Evolutionary conservation across 805 yeast genomes (phyloP), one percentile per base, ranked within the genome.

Genomic region (Metschnikowia arizonensis): DNA sequence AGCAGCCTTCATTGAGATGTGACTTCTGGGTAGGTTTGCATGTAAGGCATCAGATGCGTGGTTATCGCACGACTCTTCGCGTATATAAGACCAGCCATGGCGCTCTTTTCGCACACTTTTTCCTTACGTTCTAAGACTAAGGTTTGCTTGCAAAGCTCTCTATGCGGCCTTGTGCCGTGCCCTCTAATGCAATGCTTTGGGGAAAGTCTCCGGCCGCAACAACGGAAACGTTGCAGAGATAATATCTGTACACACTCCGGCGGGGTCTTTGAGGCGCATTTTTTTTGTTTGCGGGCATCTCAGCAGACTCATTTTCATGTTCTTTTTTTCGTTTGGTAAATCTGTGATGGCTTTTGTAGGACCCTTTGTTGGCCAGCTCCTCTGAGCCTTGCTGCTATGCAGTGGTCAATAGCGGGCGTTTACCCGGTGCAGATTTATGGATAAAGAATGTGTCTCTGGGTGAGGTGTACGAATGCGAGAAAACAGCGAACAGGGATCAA

Each of bases 171-270:
- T 28, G 46, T 45, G 48, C 54, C 45, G 35, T 40, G 50, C 50
- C 49, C 35, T 42, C 48, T n/a, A 40, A 33, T 39, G 45, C 43
- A 53, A 63, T 63, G 85, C 85, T 81, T 82, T 77, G 88, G 89
- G 89, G 88, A 83, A 83, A 83, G 89, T 83, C 89, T 83, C 88
- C 89, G 79, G 85, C 85, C 85, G 66, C 63, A 47, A 42, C 51
- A 47, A 48, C 84, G 88, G 88, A 81, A 82, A 82, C 76, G 75
- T 57, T 63, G 58, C 64, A 69, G 57, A 40, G 35, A 49, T 50
- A 40, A 46, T 41, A 30, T 31, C 45, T 45, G 46, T 38, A 42
- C 29, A 44, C 48, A 31, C 44, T 24, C 19, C 32, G 33, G 32
- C 28, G 40, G n/a, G 29, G 30, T 44, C 31, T 29, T 18, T 25